Percentiles rank a stretch among this genome's conserved stretches.
These are phyloP conservation scores for Domatiomyces catenatus DNA, from an alignment of 2,329 filamentous ascomycete genomes.

Conservation along the genomic window DNA sequence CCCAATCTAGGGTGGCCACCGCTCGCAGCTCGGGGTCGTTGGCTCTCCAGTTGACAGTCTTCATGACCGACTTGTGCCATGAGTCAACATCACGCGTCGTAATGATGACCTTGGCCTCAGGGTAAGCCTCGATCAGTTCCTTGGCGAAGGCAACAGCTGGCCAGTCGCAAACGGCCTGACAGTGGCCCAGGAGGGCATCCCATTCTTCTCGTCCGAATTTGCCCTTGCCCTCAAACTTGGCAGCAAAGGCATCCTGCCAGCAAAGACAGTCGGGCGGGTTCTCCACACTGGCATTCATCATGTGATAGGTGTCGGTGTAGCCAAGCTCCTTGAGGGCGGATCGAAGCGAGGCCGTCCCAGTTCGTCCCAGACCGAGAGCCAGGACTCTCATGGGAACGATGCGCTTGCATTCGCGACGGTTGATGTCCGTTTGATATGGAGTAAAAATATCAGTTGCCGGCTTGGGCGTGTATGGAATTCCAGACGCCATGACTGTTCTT, in stretches of 20 bases:
- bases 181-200: constrained; percentile 52
- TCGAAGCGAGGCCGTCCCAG: constrained; percentile 54
- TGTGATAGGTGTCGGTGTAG: constrained; percentile 54
- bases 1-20: constrained; percentile 46
- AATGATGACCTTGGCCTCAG: constrained; percentile 56
- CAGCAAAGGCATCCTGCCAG: constrained; percentile 54
- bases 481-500: constrained; percentile 12
- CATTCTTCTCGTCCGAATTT: constrained; percentile 52
- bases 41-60: constrained; percentile 52
- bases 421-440: constrained; percentile 47
- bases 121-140: constrained; percentile 56
- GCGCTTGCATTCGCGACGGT: constrained; percentile 48
- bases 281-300: constrained; percentile 53
- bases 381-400: constrained; percentile 59
- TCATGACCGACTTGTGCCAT: constrained; percentile 49
- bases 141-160: constrained; percentile 52
- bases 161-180: constrained; percentile 52
- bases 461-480: constrained; percentile 23
- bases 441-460: constrained; percentile 38
- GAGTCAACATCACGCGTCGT: constrained; percentile 51
- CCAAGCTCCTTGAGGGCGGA: constrained; percentile 51
- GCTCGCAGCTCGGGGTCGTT: constrained; percentile 46
- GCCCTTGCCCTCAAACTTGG: constrained; percentile 46
- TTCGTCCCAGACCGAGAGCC: constrained; percentile 52
- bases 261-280: constrained; percentile 52